Evolutionary conservation across 1,284 basidiomycete genomes (phyloP).

Genomic region (Apiotrichum siamense): DNA sequence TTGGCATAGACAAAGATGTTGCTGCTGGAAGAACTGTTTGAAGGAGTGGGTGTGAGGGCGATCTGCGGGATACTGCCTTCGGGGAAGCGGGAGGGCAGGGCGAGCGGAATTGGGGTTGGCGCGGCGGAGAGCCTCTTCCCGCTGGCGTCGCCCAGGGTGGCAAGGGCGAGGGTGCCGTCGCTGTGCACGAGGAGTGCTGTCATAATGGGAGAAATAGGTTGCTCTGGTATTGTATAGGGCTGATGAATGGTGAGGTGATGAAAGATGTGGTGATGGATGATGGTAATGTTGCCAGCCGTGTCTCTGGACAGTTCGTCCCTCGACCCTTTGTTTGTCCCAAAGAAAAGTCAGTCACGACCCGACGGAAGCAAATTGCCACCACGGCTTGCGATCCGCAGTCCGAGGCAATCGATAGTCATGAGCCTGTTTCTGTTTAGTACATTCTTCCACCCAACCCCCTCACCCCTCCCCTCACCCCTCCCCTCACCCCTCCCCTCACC

Average conservation of each 20-base stretch:
- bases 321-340: background rate
- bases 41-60: too few relatives aligned
- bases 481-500: too few relatives aligned
- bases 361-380: background rate
- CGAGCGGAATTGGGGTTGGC: background rate
- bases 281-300: background rate
- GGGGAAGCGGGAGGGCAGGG: conserved; percentile 19
- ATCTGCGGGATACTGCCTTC: background rate
- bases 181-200: conserved; percentile 10
- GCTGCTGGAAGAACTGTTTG: too few relatives aligned
- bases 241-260: background rate
- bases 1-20: conserved; percentile 14
- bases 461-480: too few relatives aligned
- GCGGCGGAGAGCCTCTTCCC: background rate
- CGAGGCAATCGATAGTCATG: too few relatives aligned
- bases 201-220: too few relatives aligned
- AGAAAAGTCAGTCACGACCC: background rate
- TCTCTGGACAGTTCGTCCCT: too few relatives aligned
- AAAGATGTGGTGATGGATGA: background rate
- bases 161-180: background rate
- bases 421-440: too few relatives aligned
- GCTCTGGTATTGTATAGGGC: too few relatives aligned
- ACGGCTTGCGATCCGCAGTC: too few relatives aligned
- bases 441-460: too few relatives aligned
- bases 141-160: too few relatives aligned